Evolutionary conservation across 2,329 filamentous ascomycete genomes (phyloP).

Genomic region (Zelopaecilomyces penicillatus): DNA sequence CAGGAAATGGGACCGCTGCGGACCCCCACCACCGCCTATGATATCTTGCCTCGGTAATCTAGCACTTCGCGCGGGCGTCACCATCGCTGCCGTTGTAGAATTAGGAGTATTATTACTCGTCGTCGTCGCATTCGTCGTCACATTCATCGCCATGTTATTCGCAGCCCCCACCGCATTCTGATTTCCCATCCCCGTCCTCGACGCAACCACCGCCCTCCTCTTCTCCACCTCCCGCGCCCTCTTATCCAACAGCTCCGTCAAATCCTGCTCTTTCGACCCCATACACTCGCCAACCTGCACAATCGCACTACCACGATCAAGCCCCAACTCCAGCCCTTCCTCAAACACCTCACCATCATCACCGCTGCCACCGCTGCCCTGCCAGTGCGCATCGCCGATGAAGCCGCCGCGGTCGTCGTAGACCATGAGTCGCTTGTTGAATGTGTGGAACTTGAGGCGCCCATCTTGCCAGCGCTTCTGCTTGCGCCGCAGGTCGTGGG

Average conservation of each 20-base stretch:
- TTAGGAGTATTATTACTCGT: too few relatives aligned
- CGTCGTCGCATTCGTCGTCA: too few relatives aligned
- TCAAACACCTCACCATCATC: slow-evolving; percentile 40
- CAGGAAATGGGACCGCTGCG: slow-evolving; percentile 23
- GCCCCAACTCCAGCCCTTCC: slow-evolving; percentile 72
- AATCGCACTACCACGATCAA: slow-evolving; percentile 67
- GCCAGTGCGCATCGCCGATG: slow-evolving; percentile 79
- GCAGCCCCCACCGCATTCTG: too few relatives aligned
- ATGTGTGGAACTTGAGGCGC: slow-evolving; percentile 75
- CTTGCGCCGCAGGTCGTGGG: slow-evolving; percentile 75
- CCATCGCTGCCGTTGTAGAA: too few relatives aligned
- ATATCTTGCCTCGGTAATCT: slow-evolving; percentile 5
- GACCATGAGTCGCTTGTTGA: slow-evolving; percentile 87
- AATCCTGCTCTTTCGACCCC: slow-evolving; percentile 67
- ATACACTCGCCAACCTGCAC: slow-evolving; percentile 73
- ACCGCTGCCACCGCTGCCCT: slow-evolving; percentile 38
- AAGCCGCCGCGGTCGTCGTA: slow-evolving; percentile 75
- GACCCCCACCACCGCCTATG: background rate
- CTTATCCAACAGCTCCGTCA: slow-evolving; percentile 67
- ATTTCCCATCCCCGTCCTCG: slow-evolving; percentile 16
- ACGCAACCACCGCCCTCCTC: slow-evolving; percentile 36
- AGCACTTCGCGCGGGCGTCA: slow-evolving; percentile 12
- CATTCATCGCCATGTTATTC: too few relatives aligned
- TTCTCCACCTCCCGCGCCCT: slow-evolving; percentile 49
- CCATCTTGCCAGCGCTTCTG: slow-evolving; percentile 94